Evolutionary conservation across 1,139 yeast species (phyloP).

Genomic region (Pichia sp.): DNA sequence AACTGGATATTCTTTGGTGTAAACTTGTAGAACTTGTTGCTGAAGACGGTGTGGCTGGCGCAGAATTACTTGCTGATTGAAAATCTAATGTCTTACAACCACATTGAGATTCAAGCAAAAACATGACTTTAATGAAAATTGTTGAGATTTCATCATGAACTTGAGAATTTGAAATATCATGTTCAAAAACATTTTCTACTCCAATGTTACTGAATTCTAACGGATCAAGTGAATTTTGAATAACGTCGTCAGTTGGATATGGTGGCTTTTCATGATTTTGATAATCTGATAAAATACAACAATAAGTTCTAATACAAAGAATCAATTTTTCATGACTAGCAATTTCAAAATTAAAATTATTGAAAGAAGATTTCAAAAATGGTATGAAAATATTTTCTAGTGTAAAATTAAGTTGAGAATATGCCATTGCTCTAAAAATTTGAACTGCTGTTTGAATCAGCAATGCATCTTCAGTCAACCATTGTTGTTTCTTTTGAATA

Average conservation of each 20-base stretch:
- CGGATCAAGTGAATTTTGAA: slow-evolving; percentile 33
- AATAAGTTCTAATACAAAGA: slow-evolving; percentile 65
- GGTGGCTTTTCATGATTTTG: slow-evolving; percentile 56
- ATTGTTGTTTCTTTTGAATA: slow-evolving; percentile 57
- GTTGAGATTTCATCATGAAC: slow-evolving; percentile 73
- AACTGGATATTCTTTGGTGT: slow-evolving; percentile 23
- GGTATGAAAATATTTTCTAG: slow-evolving; percentile 72
- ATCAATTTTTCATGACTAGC: slow-evolving; percentile 65
- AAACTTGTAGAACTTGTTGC: slow-evolving; percentile 21
- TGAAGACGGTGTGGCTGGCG: slow-evolving; percentile 22
- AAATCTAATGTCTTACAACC: slow-evolving; percentile 37
- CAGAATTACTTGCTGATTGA: slow-evolving; percentile 8
- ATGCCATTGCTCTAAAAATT: slow-evolving; percentile 69
- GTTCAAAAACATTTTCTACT: slow-evolving; percentile 33
- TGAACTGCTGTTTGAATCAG: slow-evolving; percentile 65
- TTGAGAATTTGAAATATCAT: slow-evolving; percentile 41
- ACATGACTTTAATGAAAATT: slow-evolving; percentile 52
- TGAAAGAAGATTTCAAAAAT: slow-evolving; percentile 48
- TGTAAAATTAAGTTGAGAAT: slow-evolving; percentile 69
- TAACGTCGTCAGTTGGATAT: slow-evolving; percentile 64
- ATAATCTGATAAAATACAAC: slow-evolving; percentile 58
- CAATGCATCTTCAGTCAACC: slow-evolving; percentile 58
- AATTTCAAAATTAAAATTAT: slow-evolving; percentile 53
- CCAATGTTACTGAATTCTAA: slow-evolving; percentile 27
- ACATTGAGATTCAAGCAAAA: slow-evolving; percentile 54